phyloP scores from a whole-genome alignment of 352 stramenopile genomes.

The Globisporangium rhizosaccharum region DNA sequence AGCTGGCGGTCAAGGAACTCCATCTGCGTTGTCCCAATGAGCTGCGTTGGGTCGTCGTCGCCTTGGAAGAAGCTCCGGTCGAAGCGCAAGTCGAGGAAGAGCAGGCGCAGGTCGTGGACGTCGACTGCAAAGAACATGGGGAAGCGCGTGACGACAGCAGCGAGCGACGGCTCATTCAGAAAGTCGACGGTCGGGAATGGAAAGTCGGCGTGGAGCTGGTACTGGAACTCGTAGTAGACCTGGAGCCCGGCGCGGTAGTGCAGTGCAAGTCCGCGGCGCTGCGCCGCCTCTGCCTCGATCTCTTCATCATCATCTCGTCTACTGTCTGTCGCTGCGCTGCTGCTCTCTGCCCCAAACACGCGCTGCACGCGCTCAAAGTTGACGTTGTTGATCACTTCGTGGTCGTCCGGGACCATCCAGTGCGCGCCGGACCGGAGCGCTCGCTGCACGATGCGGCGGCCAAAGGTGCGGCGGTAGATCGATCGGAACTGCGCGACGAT shows the following conservation, averaged over 20 bases:
- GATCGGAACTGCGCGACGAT: constrained; percentile 39
- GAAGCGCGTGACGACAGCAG: constrained; percentile 25
- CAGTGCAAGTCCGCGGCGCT: constrained; percentile 28
- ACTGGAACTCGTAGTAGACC: constrained; percentile 66
- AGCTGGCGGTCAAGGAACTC: constrained; percentile 12
- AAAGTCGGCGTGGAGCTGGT: constrained; percentile 48
- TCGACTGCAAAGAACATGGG: constrained; percentile 42
- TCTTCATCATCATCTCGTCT: background rate
- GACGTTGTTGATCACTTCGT: constrained; percentile 77
- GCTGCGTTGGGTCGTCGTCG: background rate
- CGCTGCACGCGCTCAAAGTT: constrained; percentile 39
- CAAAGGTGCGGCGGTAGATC: constrained; percentile 57
- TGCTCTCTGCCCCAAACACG: constrained; percentile 10
- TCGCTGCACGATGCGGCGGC: constrained; percentile 35
- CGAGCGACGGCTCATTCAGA: constrained; percentile 20
- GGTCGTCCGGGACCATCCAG: constrained; percentile 79
- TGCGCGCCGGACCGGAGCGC: constrained; percentile 57
- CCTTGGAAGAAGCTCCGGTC: constrained; percentile 45
- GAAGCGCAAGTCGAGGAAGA: constrained; percentile 61
- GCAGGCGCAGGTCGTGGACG: constrained; percentile 37
- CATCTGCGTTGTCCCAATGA: constrained; percentile 33
- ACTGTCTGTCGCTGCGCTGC: too few relatives aligned
- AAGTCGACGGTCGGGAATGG: constrained; percentile 38
- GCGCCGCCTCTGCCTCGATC: constrained; percentile 13
- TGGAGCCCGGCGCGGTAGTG: constrained; percentile 57